Conservation (phyloP, 2,329 filamentous ascomycete genomes). For the Plenodomus biglobosus region DNA sequence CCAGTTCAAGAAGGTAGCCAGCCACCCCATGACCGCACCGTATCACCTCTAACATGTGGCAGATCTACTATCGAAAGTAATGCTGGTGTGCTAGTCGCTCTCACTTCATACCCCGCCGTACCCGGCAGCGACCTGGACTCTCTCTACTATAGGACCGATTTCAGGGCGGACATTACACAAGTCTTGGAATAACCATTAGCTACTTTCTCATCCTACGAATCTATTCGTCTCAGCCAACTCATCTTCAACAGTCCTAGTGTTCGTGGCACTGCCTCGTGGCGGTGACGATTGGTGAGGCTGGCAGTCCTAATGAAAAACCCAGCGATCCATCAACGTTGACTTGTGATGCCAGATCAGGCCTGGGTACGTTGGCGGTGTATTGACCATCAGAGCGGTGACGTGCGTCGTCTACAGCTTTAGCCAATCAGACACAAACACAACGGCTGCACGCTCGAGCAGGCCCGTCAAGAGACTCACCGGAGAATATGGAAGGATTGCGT, state of each 20-base stretch:
- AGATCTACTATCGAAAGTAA: slow-evolving; percentile 54
- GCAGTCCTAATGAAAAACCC: slow-evolving; percentile 1
- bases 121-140: background rate
- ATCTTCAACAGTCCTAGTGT: slow-evolving; percentile 4
- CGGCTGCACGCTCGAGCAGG: slow-evolving; percentile 7
- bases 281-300: slow-evolving; percentile 10
- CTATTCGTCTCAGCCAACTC: background rate
- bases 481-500: slow-evolving; percentile 24
- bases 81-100: background rate
- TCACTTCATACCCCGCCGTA: slow-evolving; percentile 1
- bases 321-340: background rate
- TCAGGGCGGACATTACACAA: slow-evolving; percentile 5
- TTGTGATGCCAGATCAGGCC: background rate
- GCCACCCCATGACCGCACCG: background rate
- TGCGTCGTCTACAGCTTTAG: background rate
- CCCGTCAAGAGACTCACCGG: slow-evolving; percentile 29
- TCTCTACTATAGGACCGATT: background rate
- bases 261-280: slow-evolving; percentile 9
- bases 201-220: background rate
- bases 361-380: slow-evolving; percentile 18
- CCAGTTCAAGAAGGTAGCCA: slow-evolving; percentile 90
- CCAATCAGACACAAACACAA: slow-evolving; percentile 14
- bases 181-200: slow-evolving; percentile 3
- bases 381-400: slow-evolving; percentile 19
- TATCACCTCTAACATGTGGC: slow-evolving; percentile 22